Evolutionary conservation across 257 asterid species (phyloP).

Genomic region (Penstemon barbatus): DNA sequence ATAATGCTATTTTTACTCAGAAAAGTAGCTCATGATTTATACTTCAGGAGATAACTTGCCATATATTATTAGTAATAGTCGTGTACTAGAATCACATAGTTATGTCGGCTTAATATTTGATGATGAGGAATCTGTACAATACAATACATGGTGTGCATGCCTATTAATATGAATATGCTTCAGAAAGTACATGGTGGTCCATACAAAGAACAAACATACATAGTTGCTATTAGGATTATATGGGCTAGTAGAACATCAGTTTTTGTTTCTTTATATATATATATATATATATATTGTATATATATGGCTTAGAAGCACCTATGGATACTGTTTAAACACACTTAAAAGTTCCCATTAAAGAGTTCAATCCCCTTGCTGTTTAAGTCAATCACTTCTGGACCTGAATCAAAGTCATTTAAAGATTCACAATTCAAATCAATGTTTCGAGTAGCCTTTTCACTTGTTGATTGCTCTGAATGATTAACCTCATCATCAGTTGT

Average conservation of each 20-base stretch:
- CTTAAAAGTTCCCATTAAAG: conserved; percentile 32
- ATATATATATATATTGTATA: conserved; percentile 18
- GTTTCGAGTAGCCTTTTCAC: conserved; percentile 25
- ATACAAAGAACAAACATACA: conserved; percentile 40
- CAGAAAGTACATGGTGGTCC: conserved; percentile 28
- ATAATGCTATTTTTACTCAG: not conserved
- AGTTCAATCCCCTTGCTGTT: conserved; percentile 44
- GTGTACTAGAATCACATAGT: not conserved
- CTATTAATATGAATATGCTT: conserved; percentile 29
- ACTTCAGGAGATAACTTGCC: not conserved
- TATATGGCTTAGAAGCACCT: conserved; percentile 23
- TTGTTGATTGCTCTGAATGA: conserved; percentile 28
- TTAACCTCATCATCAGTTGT: conserved; percentile 26
- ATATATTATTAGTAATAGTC: not conserved
- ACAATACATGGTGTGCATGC: not conserved
- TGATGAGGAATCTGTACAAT: conserved; percentile 25
- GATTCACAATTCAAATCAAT: conserved; percentile 62
- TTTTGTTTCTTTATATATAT: no score
- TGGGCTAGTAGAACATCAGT: conserved; percentile 14
- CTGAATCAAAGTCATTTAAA: conserved; percentile 46
- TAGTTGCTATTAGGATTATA: conserved; percentile 25
- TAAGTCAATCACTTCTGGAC: conserved; percentile 48
- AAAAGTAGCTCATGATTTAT: conserved; percentile 1
- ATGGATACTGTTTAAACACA: conserved; percentile 15
- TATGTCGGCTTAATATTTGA: not conserved